Base-by-base conservation (phyloP, 768 basidiomycete genomes). In the Russula sp. region DNA sequence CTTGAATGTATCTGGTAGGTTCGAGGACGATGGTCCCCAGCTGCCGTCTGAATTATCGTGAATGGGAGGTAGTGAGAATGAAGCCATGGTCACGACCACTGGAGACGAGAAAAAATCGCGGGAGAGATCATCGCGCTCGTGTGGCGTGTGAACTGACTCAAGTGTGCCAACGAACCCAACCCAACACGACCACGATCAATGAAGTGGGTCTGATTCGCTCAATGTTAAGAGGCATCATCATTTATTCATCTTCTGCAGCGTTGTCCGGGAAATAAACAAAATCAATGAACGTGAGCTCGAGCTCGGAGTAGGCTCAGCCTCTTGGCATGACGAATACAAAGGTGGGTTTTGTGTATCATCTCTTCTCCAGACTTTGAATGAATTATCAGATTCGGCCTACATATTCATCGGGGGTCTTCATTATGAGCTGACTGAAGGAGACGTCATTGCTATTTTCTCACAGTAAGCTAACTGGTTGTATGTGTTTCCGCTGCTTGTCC, bases 301-400 rank as follows among this genome's bases (percentile, higher is more conserved):
- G 34, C 77, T 94, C 10, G 92, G 90, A 5, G 71, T 79, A 29
- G 77, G 78, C 55, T 84, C 82, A 66, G 83, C 80, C 50, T 90
- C 88, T 51, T 99, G 96, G 96, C 96, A 98, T 69, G 93, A 98
- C 69, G 90, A 98, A 69, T 98, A 96, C 77, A 95, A 90, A 75
- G 84, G 86, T 83, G 50, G 22, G 77, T 51, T 22, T 69, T 10
- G 29, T 6, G 14, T 8, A 25, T 32, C 6, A 5, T 9, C 35
- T 20, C 60, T 66, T 64, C 48, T 38, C 66, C 36, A 64, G 60
- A 46, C 53, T 39, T 38, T 36, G 7, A 13, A 25, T 29, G 25
- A 29, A 29, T n/a, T 39, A 38, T 49, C 52, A 87, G 95, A 98
- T 73, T 97, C 94, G 49, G 97, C 97, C 16, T 97, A 98, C 74